Conservation (phyloP, 805 yeast genomes). For the Torulaspora quercuum region DNA sequence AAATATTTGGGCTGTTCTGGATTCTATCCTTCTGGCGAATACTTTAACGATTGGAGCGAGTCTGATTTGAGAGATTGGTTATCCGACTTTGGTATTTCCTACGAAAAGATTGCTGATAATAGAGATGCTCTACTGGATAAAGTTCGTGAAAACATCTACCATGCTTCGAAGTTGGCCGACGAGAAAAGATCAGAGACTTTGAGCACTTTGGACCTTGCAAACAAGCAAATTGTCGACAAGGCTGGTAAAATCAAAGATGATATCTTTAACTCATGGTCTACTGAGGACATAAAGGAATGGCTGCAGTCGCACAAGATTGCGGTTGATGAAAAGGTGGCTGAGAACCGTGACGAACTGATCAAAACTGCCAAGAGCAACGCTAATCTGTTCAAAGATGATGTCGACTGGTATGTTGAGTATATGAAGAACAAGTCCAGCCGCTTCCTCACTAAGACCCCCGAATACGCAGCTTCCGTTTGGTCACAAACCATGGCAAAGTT, state of each 20-base stretch:
- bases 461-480: constrained; percentile 30
- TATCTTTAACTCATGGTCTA: constrained; percentile 50
- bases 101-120: constrained; percentile 38
- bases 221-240: constrained; percentile 39
- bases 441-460: constrained; percentile 36
- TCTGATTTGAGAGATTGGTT: constrained; percentile 51
- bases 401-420: constrained; percentile 38
- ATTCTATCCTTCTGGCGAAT: constrained; percentile 48
- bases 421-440: constrained; percentile 37
- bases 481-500: constrained; percentile 18
- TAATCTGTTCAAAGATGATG: constrained; percentile 39
- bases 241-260: constrained; percentile 42
- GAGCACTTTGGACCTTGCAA: constrained; percentile 40
- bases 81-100: constrained; percentile 41
- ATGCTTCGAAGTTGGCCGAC: constrained; percentile 40
- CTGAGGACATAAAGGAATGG: constrained; percentile 55
- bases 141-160: constrained; percentile 46
- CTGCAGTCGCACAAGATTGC: constrained; percentile 45
- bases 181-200: constrained; percentile 41
- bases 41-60: constrained; percentile 52
- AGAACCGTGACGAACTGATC: constrained; percentile 38
- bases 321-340: constrained; percentile 36
- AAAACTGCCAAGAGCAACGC: constrained; percentile 37
- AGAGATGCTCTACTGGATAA: constrained; percentile 46
- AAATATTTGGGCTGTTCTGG: constrained; percentile 40